Evolutionary conservation across 1,284 basidiomycete genomes (phyloP), one percentile per base, ranked within the genome.

Genomic region (Ceratobasidium sp.): DNA sequence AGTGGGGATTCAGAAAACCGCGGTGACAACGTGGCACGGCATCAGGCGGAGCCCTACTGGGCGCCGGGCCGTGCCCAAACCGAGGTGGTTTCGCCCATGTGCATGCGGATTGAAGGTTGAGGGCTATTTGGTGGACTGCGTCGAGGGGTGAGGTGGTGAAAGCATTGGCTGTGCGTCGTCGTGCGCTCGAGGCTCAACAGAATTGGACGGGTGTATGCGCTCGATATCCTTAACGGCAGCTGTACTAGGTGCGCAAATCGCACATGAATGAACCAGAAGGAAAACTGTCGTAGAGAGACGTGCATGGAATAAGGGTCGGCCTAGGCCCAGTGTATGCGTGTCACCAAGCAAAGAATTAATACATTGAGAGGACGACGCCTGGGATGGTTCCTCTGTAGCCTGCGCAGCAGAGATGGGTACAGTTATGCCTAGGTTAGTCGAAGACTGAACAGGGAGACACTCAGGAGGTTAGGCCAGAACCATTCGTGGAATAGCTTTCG

Each of bases 1-100:
- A 39, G 56, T 31, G 16, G 31, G 24, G 59, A 43, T 41, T 24
- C 39, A 62, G 59, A 24, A 62, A 34, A 62, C 58, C 58, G 19
- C n/a, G 58, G 58, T 34, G 58, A 37, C 58, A 39, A 62, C 59
- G 39, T 39, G 59, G 59, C 59, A 39, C 43, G 59, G 22, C n/a
- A 62, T 62, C 59, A 43, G 39, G 46, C 39, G 59, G 24, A 41
- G 59, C 59, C 59, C 59, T 62, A 41, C 24, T 46, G 19, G 37
- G 56, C 31, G 13, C 46, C 43, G 37, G 37, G 37, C 58, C n/a
- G 22, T 22, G 37, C 59, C 59, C 41, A 62, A 62, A 62, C 59
- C 59, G 59, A 62, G 59, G 39, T 41, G 41, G 39, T 29, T 62
- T 43, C 59, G 59, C 59, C 16, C 59, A 37, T 29, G 59, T 29